A percentile compares a stretch with the other conserved stretches of the same genome.
Conservation (phyloP, 202 grass and related monocot genomes). For the Dendrocalamus latiflorus region DNA sequence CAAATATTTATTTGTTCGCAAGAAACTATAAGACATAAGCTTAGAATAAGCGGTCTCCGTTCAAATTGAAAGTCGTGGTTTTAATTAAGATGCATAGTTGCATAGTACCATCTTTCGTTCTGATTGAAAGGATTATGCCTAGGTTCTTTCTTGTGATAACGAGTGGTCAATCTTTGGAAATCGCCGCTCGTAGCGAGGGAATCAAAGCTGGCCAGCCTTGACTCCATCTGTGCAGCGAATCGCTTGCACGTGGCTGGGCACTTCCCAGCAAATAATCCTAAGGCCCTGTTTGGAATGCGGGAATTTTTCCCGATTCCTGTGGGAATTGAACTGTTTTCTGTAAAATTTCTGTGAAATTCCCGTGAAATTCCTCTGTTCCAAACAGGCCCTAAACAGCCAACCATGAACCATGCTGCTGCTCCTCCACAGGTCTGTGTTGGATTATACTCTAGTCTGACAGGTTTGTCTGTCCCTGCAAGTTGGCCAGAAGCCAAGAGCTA, state of each 20-base stretch:
- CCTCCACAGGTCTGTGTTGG: neutral
- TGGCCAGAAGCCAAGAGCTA: neutral
- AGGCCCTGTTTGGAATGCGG: no score
- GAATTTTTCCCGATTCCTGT: no score
- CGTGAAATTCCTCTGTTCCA: no score
- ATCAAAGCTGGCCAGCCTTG: slow-evolving; percentile 2
- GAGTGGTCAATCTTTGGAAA: neutral
- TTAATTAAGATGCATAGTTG: neutral
- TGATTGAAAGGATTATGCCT: neutral
- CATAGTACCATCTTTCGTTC: neutral
- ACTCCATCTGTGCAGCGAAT: neutral
- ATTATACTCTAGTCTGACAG: neutral
- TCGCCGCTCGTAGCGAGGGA: neutral
- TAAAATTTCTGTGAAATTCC: no score
- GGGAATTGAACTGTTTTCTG: no score
- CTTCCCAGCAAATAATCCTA: neutral
- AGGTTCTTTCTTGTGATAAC: neutral
- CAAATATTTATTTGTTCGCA: no score
- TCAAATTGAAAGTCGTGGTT: no score
- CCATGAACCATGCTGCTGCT: no score
- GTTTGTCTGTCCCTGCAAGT: neutral
- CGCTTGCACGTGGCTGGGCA: neutral
- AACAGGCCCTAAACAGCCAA: neutral
- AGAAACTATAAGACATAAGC: no score
- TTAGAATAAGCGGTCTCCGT: no score